These are phyloP conservation scores for Thermomyces lanuginosus DNA, from an alignment of 2,329 filamentous ascomycete species.

Conservation along the genomic window DNA sequence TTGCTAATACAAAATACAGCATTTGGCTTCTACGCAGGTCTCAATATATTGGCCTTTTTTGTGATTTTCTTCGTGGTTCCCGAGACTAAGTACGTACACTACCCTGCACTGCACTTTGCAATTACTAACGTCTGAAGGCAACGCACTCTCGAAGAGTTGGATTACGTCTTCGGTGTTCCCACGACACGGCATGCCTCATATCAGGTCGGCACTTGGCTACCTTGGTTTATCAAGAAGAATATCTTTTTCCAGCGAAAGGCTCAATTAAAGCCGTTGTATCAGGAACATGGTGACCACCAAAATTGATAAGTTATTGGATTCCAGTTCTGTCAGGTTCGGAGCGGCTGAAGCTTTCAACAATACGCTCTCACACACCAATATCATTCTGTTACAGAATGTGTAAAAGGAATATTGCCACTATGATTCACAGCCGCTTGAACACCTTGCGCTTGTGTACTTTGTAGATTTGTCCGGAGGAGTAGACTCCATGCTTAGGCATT, in stretches of 20 bases:
- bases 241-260: constrained; percentile 33
- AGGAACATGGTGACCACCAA: too few relatives aligned
- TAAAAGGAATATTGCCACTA: too few relatives aligned
- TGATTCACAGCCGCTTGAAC: too few relatives aligned
- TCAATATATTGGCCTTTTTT: constrained; percentile 45
- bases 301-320: too few relatives aligned
- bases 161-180: constrained; percentile 43
- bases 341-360: too few relatives aligned
- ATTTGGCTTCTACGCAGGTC: constrained; percentile 44
- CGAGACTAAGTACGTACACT: constrained; percentile 37
- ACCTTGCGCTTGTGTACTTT: too few relatives aligned
- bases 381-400: too few relatives aligned
- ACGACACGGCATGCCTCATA: constrained; percentile 42
- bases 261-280: constrained; percentile 35
- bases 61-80: constrained; percentile 48
- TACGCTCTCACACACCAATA: too few relatives aligned
- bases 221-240: constrained; percentile 45
- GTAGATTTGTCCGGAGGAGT: too few relatives aligned
- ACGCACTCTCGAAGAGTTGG: constrained; percentile 38
- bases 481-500: too few relatives aligned
- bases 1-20: too few relatives aligned
- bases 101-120: background rate
- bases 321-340: too few relatives aligned
- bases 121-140: constrained; percentile 7
- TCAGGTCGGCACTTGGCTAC: constrained; percentile 39